Base-by-base conservation (phyloP, 768 basidiomycete species). In the Pseudohyphozyma bogoriensis region DNA sequence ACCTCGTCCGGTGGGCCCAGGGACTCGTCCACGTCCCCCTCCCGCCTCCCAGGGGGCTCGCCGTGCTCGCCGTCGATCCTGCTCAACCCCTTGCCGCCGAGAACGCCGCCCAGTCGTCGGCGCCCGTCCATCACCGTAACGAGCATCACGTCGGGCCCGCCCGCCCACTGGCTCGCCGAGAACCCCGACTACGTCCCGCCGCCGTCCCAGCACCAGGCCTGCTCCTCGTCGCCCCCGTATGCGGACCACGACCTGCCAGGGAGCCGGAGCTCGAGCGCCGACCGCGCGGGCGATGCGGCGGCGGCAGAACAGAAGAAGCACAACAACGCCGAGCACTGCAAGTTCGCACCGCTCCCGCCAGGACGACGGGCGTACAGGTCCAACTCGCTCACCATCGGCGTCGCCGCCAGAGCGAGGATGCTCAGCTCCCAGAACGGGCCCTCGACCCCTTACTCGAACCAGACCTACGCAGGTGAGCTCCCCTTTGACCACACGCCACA, bases 351-450 rank as follows among this genome's bases (percentile, higher is more conserved):
- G 18, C 55, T 65, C 10, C 64, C 64, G 1, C 54, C 50, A 0
- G 60, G 60, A 1, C 37, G 54, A 13, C 37, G 53, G 51, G 35
- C 56, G 53, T 33, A 62, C 55, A 16, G 65, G 55, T 44, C 39
- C 55, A 66, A 66, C 51, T 62, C 60, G 57, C 52, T 66, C 29
- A 51, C 51, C 9, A 45, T 66, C 16, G 65, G 65, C 2, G 65
- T 66, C 22, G 65, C 65, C 5, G 53, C 56, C n/a, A 55, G 65
- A 0, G 61, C 65, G 6, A 52, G 51, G 26, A 60, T 66, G 61
- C 63, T 66, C 15, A 35, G 35, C 32, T 51, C 47, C 3, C 61
- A 63, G 32, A 60, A 60, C 0, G 64, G 57, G 8, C n/a, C 31
- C 28, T 51, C 60, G 3, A 51, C 56, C 33, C 33, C 54, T 1